These are phyloP conservation scores for Cladorrhinum sp. DNA, from an alignment of 2,329 filamentous ascomycete genomes.

Conservation along the genomic window DNA sequence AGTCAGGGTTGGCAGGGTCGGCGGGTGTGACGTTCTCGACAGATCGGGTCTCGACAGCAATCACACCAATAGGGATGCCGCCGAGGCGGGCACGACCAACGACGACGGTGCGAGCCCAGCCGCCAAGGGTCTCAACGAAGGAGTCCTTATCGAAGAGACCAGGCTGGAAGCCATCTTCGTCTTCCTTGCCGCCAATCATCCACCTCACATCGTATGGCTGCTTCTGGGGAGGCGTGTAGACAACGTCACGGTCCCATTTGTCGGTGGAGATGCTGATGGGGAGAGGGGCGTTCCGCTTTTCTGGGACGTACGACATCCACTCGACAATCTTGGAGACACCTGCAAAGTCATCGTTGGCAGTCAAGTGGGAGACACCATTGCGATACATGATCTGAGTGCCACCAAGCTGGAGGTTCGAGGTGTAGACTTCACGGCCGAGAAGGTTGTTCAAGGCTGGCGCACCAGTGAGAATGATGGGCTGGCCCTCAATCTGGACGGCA, in stretches of 20 bases:
- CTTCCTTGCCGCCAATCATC: constrained; percentile 84
- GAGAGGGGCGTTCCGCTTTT: constrained; percentile 88
- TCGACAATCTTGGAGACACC: constrained; percentile 97
- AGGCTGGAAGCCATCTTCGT: constrained; percentile 79
- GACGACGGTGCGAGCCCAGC: constrained; percentile 96
- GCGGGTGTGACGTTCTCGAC: constrained; percentile 96
- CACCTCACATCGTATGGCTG: constrained; percentile 89
- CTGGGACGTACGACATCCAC: constrained; percentile 96
- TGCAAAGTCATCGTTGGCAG: constrained; percentile 93
- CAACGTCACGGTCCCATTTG: constrained; percentile 87
- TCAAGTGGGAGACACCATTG: constrained; percentile 99
- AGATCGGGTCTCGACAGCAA: constrained; percentile 90
- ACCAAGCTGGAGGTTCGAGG: constrained; percentile 97
- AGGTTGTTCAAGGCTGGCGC: constrained; percentile 97
- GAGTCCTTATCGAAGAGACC: constrained; percentile 97
- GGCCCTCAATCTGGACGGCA: constrained; percentile 97
- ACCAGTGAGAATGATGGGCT: constrained; percentile 98
- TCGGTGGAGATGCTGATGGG: constrained; percentile 87
- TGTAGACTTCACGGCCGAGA: constrained; percentile 96
- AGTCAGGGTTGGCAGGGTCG: constrained; percentile 96
- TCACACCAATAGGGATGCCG: constrained; percentile 97
- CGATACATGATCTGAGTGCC: constrained; percentile 99
- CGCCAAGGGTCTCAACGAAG: constrained; percentile 93
- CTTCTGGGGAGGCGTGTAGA: constrained; percentile 77
- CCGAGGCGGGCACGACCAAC: constrained; percentile 93